These are phyloP conservation scores for Boletus rufocinnamomeus DNA, from an alignment of 768 basidiomycete species.

Conservation along the genomic window DNA sequence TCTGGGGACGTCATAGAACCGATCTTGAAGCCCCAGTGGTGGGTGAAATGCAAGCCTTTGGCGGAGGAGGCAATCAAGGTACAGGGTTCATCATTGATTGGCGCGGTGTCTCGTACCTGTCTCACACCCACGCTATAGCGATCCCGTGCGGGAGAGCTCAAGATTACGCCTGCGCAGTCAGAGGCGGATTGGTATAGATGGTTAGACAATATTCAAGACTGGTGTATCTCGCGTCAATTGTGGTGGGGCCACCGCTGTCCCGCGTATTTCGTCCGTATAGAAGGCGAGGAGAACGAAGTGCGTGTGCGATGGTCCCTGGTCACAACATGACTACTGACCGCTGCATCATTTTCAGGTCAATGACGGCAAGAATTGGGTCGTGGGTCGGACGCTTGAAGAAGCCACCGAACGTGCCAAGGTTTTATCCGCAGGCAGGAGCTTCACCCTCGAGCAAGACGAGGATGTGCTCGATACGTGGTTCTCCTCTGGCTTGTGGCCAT, in stretches of 20 bases:
- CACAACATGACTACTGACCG: neutral
- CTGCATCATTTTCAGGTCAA: conserved; percentile 42
- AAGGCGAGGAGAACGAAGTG: conserved; percentile 72
- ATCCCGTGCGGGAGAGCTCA: conserved; percentile 83
- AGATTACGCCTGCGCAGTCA: conserved; percentile 79
- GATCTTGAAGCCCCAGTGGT: conserved; percentile 97
- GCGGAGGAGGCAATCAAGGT: conserved; percentile 90
- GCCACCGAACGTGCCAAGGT: conserved; percentile 73
- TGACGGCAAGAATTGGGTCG: conserved; percentile 88
- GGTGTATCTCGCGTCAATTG: conserved; percentile 98
- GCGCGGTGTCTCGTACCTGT: neutral
- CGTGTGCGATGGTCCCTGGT: conserved; percentile 20
- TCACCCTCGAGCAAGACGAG: conserved; percentile 87
- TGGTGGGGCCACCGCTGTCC: conserved; percentile 99
- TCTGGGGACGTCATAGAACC: conserved; percentile 97
- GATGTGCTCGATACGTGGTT: conserved; percentile 99
- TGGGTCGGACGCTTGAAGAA: conserved; percentile 76
- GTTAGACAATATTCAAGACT: conserved; percentile 94
- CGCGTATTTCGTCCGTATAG: conserved; percentile 88
- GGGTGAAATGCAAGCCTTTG: conserved; percentile 90
- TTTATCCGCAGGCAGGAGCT: conserved; percentile 66
- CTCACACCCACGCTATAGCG: conserved; percentile 50
- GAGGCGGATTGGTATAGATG: conserved; percentile 96
- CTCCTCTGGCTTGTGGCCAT: conserved; percentile 96
- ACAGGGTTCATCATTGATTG: neutral